Evolutionary conservation across 768 basidiomycete species (phyloP), one percentile per base, ranked within the genome.

Genomic region (Termitomyces sp.): DNA sequence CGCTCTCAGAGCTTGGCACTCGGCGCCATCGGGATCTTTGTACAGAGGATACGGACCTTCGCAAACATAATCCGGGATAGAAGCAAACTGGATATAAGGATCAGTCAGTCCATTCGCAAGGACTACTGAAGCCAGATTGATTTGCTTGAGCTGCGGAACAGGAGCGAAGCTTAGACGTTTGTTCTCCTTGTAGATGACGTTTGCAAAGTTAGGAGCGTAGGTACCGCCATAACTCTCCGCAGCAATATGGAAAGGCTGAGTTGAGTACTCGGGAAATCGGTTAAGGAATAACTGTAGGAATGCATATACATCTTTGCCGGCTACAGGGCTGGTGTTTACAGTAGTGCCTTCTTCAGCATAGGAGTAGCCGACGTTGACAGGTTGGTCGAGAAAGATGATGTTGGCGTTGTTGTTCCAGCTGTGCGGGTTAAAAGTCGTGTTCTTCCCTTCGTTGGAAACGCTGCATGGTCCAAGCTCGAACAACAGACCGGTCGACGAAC

Each of bases 381-480:
- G 95, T 68, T 93, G 81, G 69, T 86, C 84, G 60, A 89, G 82
- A 80, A 89, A 89, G 57, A 89, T 86, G 63, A 89, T 77, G 67
- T 92, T 92, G 50, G 89, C 86, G 63, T 87, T 74, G 43, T 77
- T 79, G 66, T 87, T 99, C 96, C 96, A 99, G 64, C 88, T 88
- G 78, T 91, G 70, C 6, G 84, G 81, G 74, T 99, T 98, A 68
- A 69, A 67, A 1, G 84, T 86, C 16, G 85, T 86, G 74, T 86
- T 88, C 60, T 75, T 74, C 36, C 93, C 93, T 1, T 85, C 77
- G 46, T 92, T 74, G 18, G 81, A 74, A 61, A 98, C 79, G 33
- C 73, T 74, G 73, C 96, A 98, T 0, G 96, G 95, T 0, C 96
- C 96, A 23, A 96, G 85, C 69, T 98, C 95, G 65, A 96, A 93